Percentiles rank a stretch among this genome's conserved stretches.
Conservation (phyloP, 208 protist genomes). For the Entamoeba dispar region DNA sequence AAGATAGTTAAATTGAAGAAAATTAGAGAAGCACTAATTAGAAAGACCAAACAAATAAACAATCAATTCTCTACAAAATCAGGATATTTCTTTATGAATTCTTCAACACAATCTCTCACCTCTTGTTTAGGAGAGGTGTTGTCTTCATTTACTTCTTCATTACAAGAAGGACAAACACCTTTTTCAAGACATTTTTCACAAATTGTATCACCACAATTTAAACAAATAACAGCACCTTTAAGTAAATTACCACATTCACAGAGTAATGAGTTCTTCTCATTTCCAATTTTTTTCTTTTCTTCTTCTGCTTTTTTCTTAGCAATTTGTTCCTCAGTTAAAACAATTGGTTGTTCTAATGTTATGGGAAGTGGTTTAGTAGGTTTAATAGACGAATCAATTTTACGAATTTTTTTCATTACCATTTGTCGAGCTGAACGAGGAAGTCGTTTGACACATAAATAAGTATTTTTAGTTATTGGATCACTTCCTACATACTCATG, state of each 20-base stretch:
- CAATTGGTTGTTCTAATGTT: too few species aligned
- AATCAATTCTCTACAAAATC: neutral
- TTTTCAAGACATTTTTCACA: neutral
- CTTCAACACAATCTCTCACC: neutral
- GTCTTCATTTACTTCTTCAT: neutral
- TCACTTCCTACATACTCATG: neutral
- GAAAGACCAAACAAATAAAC: too few species aligned
- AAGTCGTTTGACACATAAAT: neutral
- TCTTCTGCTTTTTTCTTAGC: neutral
- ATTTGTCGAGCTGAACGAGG: neutral
- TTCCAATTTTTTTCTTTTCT: neutral
- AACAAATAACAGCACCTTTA: neutral
- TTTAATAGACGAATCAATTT: neutral
- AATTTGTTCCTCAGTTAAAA: neutral
- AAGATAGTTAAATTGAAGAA: too few species aligned
- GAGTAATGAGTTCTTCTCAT: neutral
- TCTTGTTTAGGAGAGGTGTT: neutral
- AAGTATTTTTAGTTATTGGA: neutral
- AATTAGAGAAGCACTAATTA: too few species aligned
- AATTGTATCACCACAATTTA: neutral
- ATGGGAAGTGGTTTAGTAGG: neutral
- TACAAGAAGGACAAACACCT: neutral
- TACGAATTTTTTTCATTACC: neutral
- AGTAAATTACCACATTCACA: neutral
- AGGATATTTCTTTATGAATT: neutral